These are phyloP conservation scores for Suillus discolor DNA, from an alignment of 768 basidiomycete genomes.

Conservation along the genomic window DNA sequence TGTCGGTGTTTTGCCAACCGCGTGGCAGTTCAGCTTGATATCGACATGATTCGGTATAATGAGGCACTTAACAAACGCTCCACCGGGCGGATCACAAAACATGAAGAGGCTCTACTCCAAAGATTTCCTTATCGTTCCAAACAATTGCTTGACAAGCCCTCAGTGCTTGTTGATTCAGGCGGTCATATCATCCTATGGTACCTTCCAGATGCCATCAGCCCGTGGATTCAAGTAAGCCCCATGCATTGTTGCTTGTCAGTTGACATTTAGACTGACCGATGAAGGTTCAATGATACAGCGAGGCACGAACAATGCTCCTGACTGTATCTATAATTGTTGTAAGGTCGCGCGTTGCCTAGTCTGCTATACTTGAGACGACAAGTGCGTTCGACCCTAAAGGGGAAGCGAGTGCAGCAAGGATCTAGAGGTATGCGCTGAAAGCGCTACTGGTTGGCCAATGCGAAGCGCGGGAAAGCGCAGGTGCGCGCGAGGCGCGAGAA, in stretches of 20 bases:
- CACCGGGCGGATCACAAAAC: background rate
- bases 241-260: accelerated
- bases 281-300: too few species aligned
- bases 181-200: background rate
- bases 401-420: too few species aligned
- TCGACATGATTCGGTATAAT: background rate
- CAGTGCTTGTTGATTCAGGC: background rate
- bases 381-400: too few species aligned
- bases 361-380: too few species aligned
- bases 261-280: background rate
- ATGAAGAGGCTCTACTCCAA: background rate
- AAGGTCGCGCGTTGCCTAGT: too few species aligned
- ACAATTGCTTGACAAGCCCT: background rate
- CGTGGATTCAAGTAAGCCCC: background rate
- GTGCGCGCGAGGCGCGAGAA: too few species aligned
- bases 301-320: too few species aligned
- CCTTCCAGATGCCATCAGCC: background rate
- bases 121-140: background rate
- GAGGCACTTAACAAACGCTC: background rate
- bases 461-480: too few species aligned
- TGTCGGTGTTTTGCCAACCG: too few species aligned
- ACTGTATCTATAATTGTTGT: too few species aligned
- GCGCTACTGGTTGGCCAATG: too few species aligned
- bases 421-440: too few species aligned
- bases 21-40: background rate